A percentile compares a stretch with the other conserved stretches of the same genome.
phyloP scores from a whole-genome alignment of 495 filamentous ascomycete genomes.

The Neurospora cerealis region DNA sequence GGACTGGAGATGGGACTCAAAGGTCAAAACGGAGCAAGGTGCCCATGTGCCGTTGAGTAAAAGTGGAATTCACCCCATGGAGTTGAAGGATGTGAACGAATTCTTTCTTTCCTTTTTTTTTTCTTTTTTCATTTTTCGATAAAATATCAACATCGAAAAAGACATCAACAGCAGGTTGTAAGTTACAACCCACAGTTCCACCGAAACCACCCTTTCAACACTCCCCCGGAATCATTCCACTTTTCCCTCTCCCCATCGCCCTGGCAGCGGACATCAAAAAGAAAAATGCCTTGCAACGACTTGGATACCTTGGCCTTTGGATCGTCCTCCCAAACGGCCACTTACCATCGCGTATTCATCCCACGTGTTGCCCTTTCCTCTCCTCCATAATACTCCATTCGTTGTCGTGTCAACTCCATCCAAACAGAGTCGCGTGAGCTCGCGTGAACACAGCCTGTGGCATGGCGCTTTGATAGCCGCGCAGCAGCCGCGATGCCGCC shows the following conservation, averaged over 20 bases:
- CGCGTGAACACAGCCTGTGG: not conserved
- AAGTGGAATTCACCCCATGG: not conserved
- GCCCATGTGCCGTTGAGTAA: not conserved
- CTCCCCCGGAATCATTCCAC: not conserved
- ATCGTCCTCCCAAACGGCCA: not conserved
- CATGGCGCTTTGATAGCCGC: not conserved
- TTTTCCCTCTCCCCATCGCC: not conserved
- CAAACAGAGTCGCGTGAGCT: not conserved
- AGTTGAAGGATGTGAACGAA: not conserved
- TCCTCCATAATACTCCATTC: not conserved
- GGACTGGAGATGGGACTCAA: not conserved
- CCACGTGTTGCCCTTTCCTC: not conserved
- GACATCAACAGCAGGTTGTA: not conserved
- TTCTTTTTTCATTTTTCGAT: not conserved
- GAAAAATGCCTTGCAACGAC: not conserved
- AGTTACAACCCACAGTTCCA: not conserved
- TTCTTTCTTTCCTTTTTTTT: not conserved
- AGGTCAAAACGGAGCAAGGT: not conserved
- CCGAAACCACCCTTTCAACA: not conserved
- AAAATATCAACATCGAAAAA: not conserved
- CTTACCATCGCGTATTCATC: not conserved
- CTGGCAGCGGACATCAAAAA: not conserved
- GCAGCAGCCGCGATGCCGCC: not conserved
- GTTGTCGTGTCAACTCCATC: not conserved
- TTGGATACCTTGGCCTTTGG: not conserved